These are phyloP conservation scores for Skeletonema menzelii DNA, from an alignment of 108 stramenopile genomes.

Conservation along the genomic window DNA sequence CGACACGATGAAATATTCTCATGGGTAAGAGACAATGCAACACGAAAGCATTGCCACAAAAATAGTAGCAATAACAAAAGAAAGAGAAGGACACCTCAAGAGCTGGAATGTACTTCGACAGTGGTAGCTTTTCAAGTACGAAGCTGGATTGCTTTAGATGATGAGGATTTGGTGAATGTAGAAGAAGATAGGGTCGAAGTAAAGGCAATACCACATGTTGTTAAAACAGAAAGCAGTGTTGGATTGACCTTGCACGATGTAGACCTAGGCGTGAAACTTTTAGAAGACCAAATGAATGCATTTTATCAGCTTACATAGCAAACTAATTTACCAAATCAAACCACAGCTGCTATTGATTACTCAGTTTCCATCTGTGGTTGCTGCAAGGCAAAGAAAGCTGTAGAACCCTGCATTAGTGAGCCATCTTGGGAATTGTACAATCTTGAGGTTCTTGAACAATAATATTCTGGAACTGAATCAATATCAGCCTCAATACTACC, in stretches of 20 bases:
- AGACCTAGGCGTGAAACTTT: constrained; percentile 38
- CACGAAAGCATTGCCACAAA: too few relatives aligned
- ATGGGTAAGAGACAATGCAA: constrained; percentile 32
- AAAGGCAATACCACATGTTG: constrained; percentile 48
- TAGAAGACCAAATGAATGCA: constrained; percentile 35
- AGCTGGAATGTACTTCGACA: neutral
- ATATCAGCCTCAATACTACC: neutral
- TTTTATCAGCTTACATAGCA: constrained; percentile 7
- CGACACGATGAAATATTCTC: constrained; percentile 69
- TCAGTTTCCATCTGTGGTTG: constrained; percentile 9
- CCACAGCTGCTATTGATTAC: neutral
- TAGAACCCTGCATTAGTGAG: constrained; percentile 41
- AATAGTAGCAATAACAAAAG: neutral
- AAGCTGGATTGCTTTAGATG: constrained; percentile 74
- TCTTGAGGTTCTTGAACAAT: constrained; percentile 37
- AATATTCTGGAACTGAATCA: constrained; percentile 16
- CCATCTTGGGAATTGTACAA: constrained; percentile 39
- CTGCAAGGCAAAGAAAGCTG: constrained; percentile 47
- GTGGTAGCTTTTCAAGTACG: constrained; percentile 7
- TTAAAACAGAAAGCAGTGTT: constrained; percentile 53
- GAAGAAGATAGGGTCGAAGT: constrained; percentile 31
- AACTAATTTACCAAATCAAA: neutral
- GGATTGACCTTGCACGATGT: constrained; percentile 57
- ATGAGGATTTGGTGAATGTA: constrained; percentile 66
- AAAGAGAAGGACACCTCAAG: constrained; percentile 1